Evolutionary conservation across 257 asterid genomes (phyloP).

Genomic region (Phtheirospermum japonicum): DNA sequence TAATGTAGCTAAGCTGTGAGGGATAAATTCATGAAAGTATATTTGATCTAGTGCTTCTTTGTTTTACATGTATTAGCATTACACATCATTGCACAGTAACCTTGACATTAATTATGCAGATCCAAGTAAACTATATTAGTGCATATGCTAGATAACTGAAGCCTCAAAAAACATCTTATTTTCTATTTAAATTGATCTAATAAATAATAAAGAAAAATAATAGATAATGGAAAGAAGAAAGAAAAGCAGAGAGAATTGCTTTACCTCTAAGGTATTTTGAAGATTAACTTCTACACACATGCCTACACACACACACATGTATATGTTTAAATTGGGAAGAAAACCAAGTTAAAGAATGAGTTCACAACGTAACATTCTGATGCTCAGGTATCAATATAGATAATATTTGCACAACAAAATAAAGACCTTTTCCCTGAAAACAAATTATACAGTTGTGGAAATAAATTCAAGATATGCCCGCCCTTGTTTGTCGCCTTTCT

Average conservation of each 20-base stretch:
- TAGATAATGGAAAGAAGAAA: slow-evolving; percentile 4
- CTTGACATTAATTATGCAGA: neutral
- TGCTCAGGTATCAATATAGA: neutral
- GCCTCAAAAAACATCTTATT: slow-evolving; percentile 4
- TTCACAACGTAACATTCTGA: neutral
- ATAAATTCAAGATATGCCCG: slow-evolving; percentile 3
- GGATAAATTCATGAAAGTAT: slow-evolving; percentile 1
- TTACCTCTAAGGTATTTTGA: slow-evolving; percentile 6
- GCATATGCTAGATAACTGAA: slow-evolving; percentile 2
- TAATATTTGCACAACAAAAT: slow-evolving; percentile 1
- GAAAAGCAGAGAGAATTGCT: neutral
- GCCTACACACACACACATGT: no score
- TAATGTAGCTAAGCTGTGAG: slow-evolving; percentile 28
- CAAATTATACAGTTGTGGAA: slow-evolving; percentile 3
- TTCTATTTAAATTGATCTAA: slow-evolving; percentile 4
- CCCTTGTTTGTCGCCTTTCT: slow-evolving; percentile 12
- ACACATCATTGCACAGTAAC: slow-evolving; percentile 16
- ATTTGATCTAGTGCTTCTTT: slow-evolving; percentile 15
- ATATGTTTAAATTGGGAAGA: neutral
- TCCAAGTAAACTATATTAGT: neutral
- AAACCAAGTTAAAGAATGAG: slow-evolving; percentile 1
- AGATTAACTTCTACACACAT: neutral
- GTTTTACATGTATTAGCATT: neutral
- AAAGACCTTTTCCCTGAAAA: slow-evolving; percentile 3
- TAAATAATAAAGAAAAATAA: neutral